Percentiles rank a stretch among this genome's conserved stretches.
Evolutionary conservation across 1,139 yeast genomes (phyloP).

Genomic region (Diutina sp.): DNA sequence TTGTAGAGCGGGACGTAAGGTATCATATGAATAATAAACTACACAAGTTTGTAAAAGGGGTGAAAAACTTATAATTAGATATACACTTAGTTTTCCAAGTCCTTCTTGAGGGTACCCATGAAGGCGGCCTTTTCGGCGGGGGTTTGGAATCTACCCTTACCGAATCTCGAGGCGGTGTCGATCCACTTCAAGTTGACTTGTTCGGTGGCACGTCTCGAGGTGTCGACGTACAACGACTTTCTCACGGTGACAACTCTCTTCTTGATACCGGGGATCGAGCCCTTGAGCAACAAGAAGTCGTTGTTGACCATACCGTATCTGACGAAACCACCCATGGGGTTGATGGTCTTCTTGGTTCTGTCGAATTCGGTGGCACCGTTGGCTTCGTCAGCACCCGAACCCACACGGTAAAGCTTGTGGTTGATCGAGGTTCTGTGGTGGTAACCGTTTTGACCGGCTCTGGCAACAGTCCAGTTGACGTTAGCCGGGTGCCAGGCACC

Average conservation of each 20-base stretch:
- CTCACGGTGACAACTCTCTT: constrained; percentile 99
- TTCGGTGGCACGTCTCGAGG: constrained; percentile 96
- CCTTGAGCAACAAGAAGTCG: constrained; percentile 95
- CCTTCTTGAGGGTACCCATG: constrained; percentile 99
- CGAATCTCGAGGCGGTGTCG: constrained; percentile 99
- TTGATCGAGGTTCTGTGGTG: constrained; percentile 99
- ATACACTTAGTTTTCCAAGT: constrained; percentile 18
- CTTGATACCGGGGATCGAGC: constrained; percentile 99
- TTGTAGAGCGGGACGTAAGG: not conserved
- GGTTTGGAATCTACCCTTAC: constrained; percentile 99
- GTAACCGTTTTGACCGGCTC: constrained; percentile 99
- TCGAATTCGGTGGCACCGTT: constrained; percentile 96
- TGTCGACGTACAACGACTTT: constrained; percentile 96
- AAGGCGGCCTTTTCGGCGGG: constrained; percentile 99
- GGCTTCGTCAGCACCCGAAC: constrained; percentile 89
- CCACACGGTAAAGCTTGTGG: constrained; percentile 99
- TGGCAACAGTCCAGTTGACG: constrained; percentile 99
- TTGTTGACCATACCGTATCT: constrained; percentile 97
- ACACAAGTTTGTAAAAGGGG: not conserved
- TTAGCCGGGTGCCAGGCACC: constrained; percentile 99
- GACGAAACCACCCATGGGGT: constrained; percentile 99
- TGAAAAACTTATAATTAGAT: not conserved
- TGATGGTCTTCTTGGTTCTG: constrained; percentile 98
- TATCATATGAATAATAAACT: not conserved
- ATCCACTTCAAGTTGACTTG: constrained; percentile 97